Conservation (phyloP, 2,329 filamentous ascomycete genomes). For the Penicillium sp. region DNA sequence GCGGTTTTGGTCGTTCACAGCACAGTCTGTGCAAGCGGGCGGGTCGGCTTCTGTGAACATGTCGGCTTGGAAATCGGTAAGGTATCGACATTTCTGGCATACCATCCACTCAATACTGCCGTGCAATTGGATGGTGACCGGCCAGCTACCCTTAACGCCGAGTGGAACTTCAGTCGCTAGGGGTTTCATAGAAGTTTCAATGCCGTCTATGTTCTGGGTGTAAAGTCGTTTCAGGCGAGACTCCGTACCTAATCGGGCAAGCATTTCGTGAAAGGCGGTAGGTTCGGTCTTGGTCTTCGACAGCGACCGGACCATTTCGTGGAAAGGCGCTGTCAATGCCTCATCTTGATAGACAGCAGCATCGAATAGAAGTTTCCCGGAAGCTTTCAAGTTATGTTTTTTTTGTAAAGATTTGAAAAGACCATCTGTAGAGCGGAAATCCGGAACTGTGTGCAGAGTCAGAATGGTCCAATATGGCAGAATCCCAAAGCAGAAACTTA, state of each 20-base stretch:
- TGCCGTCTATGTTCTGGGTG: slow-evolving; percentile 94
- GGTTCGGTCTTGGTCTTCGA: slow-evolving; percentile 73
- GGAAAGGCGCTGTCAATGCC: slow-evolving; percentile 82
- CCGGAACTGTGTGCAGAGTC: slow-evolving; percentile 64
- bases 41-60: slow-evolving; percentile 82
- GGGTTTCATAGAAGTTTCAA: slow-evolving; percentile 80
- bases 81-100: slow-evolving; percentile 83
- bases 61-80: slow-evolving; percentile 72
- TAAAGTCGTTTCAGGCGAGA: slow-evolving; percentile 86
- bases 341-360: slow-evolving; percentile 96
- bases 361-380: slow-evolving; percentile 94
- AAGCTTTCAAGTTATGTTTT: slow-evolving; percentile 87
- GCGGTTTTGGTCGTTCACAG: slow-evolving; percentile 71
- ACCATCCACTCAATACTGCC: slow-evolving; percentile 95
- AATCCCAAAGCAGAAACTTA: slow-evolving; percentile 49
- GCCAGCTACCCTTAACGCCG: slow-evolving; percentile 84
- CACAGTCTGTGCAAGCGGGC: slow-evolving; percentile 74
- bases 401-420: slow-evolving; percentile 82
- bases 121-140: slow-evolving; percentile 87
- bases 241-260: slow-evolving; percentile 85
- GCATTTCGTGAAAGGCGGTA: slow-evolving; percentile 87
- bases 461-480: slow-evolving; percentile 12
- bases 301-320: slow-evolving; percentile 91
- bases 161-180: slow-evolving; percentile 79
- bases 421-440: slow-evolving; percentile 89